phyloP scores from a whole-genome alignment of 139 green algal species.

The Mychonastes homosphaera region DNA sequence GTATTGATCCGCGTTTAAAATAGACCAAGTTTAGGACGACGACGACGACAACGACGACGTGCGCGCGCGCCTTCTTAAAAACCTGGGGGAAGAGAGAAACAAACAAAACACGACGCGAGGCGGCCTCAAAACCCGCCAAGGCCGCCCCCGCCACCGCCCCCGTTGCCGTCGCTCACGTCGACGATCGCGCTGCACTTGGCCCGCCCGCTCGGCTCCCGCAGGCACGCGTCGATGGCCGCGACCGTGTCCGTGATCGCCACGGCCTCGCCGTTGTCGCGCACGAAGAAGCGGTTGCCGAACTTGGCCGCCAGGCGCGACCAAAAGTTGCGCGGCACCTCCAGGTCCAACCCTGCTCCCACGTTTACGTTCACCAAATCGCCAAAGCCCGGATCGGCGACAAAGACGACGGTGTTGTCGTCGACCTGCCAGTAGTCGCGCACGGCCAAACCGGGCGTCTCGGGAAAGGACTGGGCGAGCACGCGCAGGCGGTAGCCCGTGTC shows the following conservation, averaged over 20 bases:
- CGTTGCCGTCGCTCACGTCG: too few relatives aligned
- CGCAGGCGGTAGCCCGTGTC: conserved; percentile 91
- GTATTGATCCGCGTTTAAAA: too few relatives aligned
- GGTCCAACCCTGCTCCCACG: conserved; percentile 80
- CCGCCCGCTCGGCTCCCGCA: conserved; percentile 51
- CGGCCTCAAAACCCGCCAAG: too few relatives aligned
- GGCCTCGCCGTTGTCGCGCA: conserved; percentile 79
- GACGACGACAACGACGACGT: too few relatives aligned
- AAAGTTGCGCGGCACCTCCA: conserved; percentile 81
- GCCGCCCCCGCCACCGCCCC: too few relatives aligned
- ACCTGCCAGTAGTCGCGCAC: conserved; percentile 94
- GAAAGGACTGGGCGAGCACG: conserved; percentile 95
- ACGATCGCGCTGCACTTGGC: too few relatives aligned
- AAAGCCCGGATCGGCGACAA: conserved; percentile 76
- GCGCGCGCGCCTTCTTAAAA: too few relatives aligned
- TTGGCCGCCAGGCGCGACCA: conserved; percentile 82
- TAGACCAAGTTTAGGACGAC: too few relatives aligned
- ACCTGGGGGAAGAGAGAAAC: too few relatives aligned
- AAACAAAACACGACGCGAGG: too few relatives aligned
- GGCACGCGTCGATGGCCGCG: conserved; percentile 63
- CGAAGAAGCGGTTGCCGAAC: conserved; percentile 89
- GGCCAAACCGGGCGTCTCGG: conserved; percentile 84
- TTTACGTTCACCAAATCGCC: conserved; percentile 97
- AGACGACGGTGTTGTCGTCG: conserved; percentile 87
- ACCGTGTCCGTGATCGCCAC: conserved; percentile 72